Percentiles rank a stretch among this genome's conserved stretches.
phyloP scores from a whole-genome alignment of 2,329 filamentous ascomycete genomes.

The Geosmithia putterillii region DNA sequence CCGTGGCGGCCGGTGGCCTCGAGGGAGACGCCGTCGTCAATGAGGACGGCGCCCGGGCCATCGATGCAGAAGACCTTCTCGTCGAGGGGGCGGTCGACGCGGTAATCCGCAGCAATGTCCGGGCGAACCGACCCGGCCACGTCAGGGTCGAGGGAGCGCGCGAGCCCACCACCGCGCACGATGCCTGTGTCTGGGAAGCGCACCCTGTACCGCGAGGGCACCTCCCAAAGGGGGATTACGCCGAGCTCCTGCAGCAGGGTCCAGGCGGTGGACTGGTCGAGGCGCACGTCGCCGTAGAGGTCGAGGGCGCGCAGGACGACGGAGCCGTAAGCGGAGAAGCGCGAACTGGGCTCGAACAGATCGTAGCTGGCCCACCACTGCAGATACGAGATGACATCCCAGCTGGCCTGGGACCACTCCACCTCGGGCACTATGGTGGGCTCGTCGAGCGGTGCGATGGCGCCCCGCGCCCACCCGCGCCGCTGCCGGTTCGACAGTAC shows the following conservation, averaged over 20 bases:
- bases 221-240: slow-evolving; percentile 58
- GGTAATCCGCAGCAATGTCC: slow-evolving; percentile 39
- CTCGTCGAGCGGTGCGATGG: slow-evolving; percentile 24
- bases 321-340: slow-evolving; percentile 49
- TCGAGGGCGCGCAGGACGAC: slow-evolving; percentile 48
- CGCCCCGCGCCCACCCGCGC: slow-evolving; percentile 36
- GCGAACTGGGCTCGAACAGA: slow-evolving; percentile 37
- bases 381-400: slow-evolving; percentile 53
- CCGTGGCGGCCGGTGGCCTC: slow-evolving; percentile 39
- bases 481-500: slow-evolving; percentile 38
- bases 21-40: slow-evolving; percentile 70
- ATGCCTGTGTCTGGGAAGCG: slow-evolving; percentile 37
- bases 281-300: slow-evolving; percentile 38
- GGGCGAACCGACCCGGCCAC: slow-evolving; percentile 20
- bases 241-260: slow-evolving; percentile 68
- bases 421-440: slow-evolving; percentile 8
- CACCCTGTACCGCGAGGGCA: slow-evolving; percentile 48
- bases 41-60: slow-evolving; percentile 49
- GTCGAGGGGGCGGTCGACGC: slow-evolving; percentile 37
- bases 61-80: slow-evolving; percentile 64
- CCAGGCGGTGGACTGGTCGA: slow-evolving; percentile 36
- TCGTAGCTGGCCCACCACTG: slow-evolving; percentile 52
- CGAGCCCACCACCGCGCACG: slow-evolving; percentile 27
- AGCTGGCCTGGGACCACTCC: slow-evolving; percentile 16
- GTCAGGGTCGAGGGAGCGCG: slow-evolving; percentile 13